Evolutionary conservation across 2,329 filamentous ascomycete genomes (phyloP).

Genomic region (Blastomyces emzantsi): DNA sequence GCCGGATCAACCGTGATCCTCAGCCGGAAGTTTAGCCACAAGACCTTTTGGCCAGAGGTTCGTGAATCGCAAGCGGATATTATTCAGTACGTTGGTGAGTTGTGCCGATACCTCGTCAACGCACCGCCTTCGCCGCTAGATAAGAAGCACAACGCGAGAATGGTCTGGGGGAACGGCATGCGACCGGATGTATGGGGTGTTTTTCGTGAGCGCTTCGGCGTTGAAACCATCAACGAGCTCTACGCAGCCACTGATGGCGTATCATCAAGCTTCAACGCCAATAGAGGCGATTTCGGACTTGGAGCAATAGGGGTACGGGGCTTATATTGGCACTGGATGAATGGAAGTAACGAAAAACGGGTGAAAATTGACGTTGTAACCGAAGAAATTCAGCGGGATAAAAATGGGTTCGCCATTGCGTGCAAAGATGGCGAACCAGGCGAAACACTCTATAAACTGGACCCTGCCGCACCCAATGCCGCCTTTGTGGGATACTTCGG

Average conservation of each 20-base stretch:
- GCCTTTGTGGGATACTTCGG: slow-evolving; percentile 3
- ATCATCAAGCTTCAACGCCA: slow-evolving; percentile 6
- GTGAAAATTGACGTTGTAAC: slow-evolving; percentile 9
- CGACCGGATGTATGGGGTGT: slow-evolving; percentile 34
- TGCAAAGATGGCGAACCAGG: slow-evolving; percentile 4
- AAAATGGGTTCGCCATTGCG: slow-evolving; percentile 5
- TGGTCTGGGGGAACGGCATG: slow-evolving; percentile 40
- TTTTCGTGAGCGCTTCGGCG: slow-evolving; percentile 32
- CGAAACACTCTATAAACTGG: slow-evolving; percentile 3
- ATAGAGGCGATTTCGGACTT: slow-evolving; percentile 5
- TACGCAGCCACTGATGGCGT: slow-evolving; percentile 33
- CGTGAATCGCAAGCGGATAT: slow-evolving; percentile 36
- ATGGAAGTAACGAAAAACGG: slow-evolving; percentile 7
- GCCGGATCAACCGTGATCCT: slow-evolving; percentile 38
- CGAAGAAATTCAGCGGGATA: background rate
- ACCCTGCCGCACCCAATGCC: slow-evolving; percentile 7
- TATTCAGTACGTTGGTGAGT: slow-evolving; percentile 41
- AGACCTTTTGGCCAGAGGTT: slow-evolving; percentile 40
- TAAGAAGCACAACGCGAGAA: slow-evolving; percentile 36
- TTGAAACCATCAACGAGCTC: slow-evolving; percentile 32
- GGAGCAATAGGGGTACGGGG: slow-evolving; percentile 7
- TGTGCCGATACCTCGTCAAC: slow-evolving; percentile 42
- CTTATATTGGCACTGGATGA: slow-evolving; percentile 5
- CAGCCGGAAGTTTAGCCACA: slow-evolving; percentile 39
- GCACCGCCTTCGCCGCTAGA: slow-evolving; percentile 39